Evolutionary conservation across 208 protist species (phyloP).

Genomic region (Phytomonas serpens): DNA sequence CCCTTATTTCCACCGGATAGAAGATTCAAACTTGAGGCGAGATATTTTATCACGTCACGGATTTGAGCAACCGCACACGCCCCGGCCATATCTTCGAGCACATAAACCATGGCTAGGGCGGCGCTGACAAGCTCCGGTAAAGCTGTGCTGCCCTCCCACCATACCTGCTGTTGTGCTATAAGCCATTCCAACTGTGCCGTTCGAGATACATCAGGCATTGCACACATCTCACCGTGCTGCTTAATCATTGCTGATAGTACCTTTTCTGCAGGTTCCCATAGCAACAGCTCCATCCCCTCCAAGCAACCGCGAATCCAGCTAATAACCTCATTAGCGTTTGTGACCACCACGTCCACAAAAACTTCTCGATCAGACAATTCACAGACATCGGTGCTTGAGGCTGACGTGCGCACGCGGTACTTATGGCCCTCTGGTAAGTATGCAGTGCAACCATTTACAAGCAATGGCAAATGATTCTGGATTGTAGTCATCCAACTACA

Average conservation of each 20-base stretch:
- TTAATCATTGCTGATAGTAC: background rate
- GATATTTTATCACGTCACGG: constrained; percentile 31
- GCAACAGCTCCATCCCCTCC: constrained; percentile 23
- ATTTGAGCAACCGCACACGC: constrained; percentile 27
- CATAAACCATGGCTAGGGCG: constrained; percentile 13
- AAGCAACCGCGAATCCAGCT: constrained; percentile 32
- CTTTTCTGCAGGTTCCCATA: constrained; percentile 14
- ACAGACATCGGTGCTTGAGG: background rate
- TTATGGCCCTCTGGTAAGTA: constrained; percentile 16
- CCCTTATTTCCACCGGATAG: background rate
- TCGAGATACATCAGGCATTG: constrained; percentile 6
- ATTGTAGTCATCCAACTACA: constrained; percentile 46
- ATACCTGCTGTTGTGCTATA: constrained; percentile 46
- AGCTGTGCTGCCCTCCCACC: constrained; percentile 47
- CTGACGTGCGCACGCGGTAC: constrained; percentile 14
- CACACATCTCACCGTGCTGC: background rate
- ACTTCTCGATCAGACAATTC: constrained; percentile 14
- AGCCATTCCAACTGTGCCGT: constrained; percentile 18
- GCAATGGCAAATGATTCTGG: constrained; percentile 36
- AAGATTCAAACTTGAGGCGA: constrained; percentile 9
- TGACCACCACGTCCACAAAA: constrained; percentile 32
- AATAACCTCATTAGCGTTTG: constrained; percentile 15
- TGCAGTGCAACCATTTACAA: constrained; percentile 48
- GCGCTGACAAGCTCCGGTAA: constrained; percentile 17
- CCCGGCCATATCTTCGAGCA: constrained; percentile 26